These are phyloP conservation scores for Mallotus repandus DNA, from an alignment of 441 rosid species.

Conservation along the genomic window DNA sequence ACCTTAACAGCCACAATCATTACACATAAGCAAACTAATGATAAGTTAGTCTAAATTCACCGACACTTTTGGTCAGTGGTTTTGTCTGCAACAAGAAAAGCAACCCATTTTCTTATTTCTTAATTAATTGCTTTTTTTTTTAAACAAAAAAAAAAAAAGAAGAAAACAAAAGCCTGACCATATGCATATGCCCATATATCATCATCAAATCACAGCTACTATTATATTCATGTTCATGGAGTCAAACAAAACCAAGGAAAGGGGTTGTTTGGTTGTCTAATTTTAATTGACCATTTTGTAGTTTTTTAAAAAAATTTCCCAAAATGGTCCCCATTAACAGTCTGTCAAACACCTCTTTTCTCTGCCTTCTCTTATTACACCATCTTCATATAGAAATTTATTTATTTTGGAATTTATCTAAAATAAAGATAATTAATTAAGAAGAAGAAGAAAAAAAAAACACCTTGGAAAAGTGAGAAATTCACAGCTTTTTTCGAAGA, in stretches of 20 bases:
- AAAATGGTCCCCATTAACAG: conserved; percentile 52
- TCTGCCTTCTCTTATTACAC: conserved; percentile 27
- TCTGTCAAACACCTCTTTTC: conserved; percentile 40
- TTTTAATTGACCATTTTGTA: conserved; percentile 37
- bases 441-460: conserved; percentile 11
- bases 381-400: neutral
- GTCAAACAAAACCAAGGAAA: conserved; percentile 30
- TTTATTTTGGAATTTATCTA: neutral
- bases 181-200: conserved; percentile 26
- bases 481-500: conserved; percentile 35
- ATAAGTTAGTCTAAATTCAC: conserved; percentile 38
- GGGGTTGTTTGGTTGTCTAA: conserved; percentile 7
- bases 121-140: too few relatives aligned
- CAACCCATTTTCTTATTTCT: conserved; percentile 13
- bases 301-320: conserved; percentile 40
- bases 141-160: too few relatives aligned
- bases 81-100: conserved; percentile 24
- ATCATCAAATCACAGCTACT: too few relatives aligned
- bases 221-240: conserved; percentile 9
- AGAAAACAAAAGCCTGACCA: conserved; percentile 18
- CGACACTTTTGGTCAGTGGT: conserved; percentile 28
- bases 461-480: conserved; percentile 32
- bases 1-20: conserved; percentile 36
- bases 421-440: neutral
- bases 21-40: conserved; percentile 42